Evolutionary conservation across 164 flowering plant genomes (phyloP).

Genomic region (Vitis vinifera): DNA sequence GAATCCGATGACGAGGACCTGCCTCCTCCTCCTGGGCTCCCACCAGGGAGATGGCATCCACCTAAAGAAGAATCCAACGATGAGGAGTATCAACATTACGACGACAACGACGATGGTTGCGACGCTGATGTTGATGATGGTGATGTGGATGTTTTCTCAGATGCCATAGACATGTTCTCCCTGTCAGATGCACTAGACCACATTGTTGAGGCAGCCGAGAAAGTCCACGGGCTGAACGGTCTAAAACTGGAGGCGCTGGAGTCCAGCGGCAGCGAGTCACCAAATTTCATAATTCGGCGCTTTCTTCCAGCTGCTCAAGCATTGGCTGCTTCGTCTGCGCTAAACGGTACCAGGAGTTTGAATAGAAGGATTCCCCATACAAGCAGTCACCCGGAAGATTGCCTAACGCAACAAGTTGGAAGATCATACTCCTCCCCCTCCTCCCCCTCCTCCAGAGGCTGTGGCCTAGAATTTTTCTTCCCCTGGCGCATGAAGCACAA

Average conservation of each 20-base stretch:
- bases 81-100: neutral
- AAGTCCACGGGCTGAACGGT: conserved; percentile 17
- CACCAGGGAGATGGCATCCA: conserved; percentile 41
- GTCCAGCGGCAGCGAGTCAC: conserved; percentile 24
- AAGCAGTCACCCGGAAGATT: neutral
- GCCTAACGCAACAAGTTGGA: neutral
- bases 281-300: conserved; percentile 59
- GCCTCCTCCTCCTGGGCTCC: conserved; percentile 42
- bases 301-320: conserved; percentile 73
- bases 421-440: conserved; percentile 9
- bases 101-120: neutral
- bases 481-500: conserved; percentile 53
- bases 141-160: conserved; percentile 29
- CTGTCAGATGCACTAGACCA: conserved; percentile 42
- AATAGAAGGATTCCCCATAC: neutral
- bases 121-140: conserved; percentile 8
- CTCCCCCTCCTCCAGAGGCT: conserved; percentile 31
- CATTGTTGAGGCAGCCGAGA: conserved; percentile 20
- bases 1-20: conserved; percentile 1
- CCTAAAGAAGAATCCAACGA: neutral
- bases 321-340: conserved; percentile 40
- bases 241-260: conserved; percentile 20
- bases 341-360: neutral
- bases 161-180: conserved; percentile 55
- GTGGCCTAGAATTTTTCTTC: conserved; percentile 46